phyloP scores from a whole-genome alignment of 2,329 filamentous ascomycete species.

The Cladorrhinum sp. region DNA sequence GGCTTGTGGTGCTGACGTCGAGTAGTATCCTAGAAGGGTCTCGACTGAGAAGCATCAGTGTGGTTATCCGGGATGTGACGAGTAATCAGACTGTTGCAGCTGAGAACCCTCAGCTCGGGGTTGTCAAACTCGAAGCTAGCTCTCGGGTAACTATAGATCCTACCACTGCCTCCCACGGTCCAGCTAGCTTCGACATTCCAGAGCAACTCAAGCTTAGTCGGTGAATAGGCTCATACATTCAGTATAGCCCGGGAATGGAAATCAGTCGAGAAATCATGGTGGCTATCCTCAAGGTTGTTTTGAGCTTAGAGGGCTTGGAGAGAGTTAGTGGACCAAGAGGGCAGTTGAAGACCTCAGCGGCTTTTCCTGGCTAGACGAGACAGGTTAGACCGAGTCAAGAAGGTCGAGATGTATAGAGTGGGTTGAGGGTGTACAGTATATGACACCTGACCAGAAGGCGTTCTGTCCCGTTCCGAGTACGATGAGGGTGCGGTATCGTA shows the following conservation, averaged over 20 bases:
- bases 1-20: slow-evolving; percentile 25
- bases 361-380: slow-evolving; percentile 19
- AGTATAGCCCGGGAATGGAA: slow-evolving; percentile 51
- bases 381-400: slow-evolving; percentile 19
- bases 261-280: slow-evolving; percentile 33
- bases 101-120: slow-evolving; percentile 24
- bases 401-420: slow-evolving; percentile 19
- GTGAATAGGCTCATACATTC: slow-evolving; percentile 48
- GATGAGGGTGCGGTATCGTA: slow-evolving; percentile 25
- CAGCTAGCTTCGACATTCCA: slow-evolving; percentile 48
- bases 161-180: slow-evolving; percentile 46
- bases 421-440: slow-evolving; percentile 20
- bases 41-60: slow-evolving; percentile 52
- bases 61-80: slow-evolving; percentile 46
- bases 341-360: slow-evolving; percentile 26
- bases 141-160: slow-evolving; percentile 50
- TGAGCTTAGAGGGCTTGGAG: slow-evolving; percentile 27
- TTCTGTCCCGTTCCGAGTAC: slow-evolving; percentile 27
- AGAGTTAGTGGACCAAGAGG: slow-evolving; percentile 27
- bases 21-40: slow-evolving; percentile 53
- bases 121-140: slow-evolving; percentile 12
- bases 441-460: slow-evolving; percentile 28
- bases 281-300: slow-evolving; percentile 27
- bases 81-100: slow-evolving; percentile 30
- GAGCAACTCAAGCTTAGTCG: slow-evolving; percentile 49